Evolutionary conservation across 2,329 filamentous ascomycete species (phyloP).

Genomic region (Rosellinia necatrix): DNA sequence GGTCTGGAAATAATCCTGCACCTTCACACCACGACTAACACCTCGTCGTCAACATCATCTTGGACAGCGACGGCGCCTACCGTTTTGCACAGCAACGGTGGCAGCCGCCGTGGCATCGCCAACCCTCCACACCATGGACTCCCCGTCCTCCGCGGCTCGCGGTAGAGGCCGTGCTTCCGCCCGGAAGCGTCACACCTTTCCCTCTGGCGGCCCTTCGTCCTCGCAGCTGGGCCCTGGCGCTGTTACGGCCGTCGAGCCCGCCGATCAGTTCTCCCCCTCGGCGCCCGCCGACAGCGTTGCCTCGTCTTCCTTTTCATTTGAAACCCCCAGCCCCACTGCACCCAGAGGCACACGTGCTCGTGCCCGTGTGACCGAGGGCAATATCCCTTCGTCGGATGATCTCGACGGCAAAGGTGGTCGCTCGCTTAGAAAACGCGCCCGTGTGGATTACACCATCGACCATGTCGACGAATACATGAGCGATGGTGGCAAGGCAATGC

Average conservation of each 20-base stretch:
- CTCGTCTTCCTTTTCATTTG: constrained; percentile 35
- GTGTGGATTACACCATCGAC: constrained; percentile 61
- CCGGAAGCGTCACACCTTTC: constrained; percentile 37
- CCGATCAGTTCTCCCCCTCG: constrained; percentile 26
- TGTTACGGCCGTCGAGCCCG: constrained; percentile 12
- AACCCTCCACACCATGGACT: constrained; percentile 34
- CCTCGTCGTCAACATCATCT: constrained; percentile 8
- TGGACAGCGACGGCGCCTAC: background rate
- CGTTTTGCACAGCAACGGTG: constrained; percentile 1
- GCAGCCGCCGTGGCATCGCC: background rate
- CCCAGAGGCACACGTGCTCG: constrained; percentile 49
- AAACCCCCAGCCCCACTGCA: constrained; percentile 39
- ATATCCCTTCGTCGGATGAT: constrained; percentile 50
- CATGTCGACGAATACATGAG: constrained; percentile 54
- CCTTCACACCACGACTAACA: constrained; percentile 28
- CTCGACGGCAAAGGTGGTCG: constrained; percentile 60
- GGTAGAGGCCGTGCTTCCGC: constrained; percentile 35
- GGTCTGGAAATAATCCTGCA: constrained; percentile 36
- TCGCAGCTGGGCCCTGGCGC: constrained; percentile 29
- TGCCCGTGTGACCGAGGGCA: constrained; percentile 47
- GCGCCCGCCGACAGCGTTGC: constrained; percentile 30
- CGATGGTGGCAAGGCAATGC: constrained; percentile 32
- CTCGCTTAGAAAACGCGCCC: constrained; percentile 60
- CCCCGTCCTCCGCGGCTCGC: constrained; percentile 32
- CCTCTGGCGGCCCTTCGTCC: constrained; percentile 28